These are phyloP conservation scores for Verbena officinalis DNA, from an alignment of 257 asterid genomes.

Conservation along the genomic window DNA sequence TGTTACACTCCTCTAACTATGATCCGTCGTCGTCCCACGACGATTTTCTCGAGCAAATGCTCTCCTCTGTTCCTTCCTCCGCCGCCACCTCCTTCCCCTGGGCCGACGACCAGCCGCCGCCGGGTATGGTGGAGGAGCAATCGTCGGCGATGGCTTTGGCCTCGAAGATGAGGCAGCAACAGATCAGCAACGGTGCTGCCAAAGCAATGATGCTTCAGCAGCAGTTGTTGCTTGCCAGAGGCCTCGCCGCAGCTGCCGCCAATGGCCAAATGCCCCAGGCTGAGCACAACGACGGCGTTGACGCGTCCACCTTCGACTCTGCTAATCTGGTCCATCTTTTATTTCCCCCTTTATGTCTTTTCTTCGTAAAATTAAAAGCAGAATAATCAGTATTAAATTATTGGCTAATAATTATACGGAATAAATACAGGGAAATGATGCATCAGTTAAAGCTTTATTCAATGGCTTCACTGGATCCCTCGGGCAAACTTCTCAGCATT, in stretches of 20 bases:
- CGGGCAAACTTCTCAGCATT: constrained; percentile 64
- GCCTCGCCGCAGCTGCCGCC: constrained; percentile 39
- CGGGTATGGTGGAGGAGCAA: constrained; percentile 37
- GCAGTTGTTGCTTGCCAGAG: constrained; percentile 65
- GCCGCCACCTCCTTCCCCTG: constrained; percentile 43
- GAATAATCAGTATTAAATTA: neutral
- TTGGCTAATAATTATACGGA: constrained; percentile 1
- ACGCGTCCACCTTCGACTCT: constrained; percentile 42
- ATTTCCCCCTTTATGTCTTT: neutral
- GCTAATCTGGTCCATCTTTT: constrained; percentile 48
- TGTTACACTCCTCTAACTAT: constrained; percentile 41
- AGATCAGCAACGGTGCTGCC: constrained; percentile 62
- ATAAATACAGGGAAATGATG: constrained; percentile 60
- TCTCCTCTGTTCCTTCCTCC: constrained; percentile 67
- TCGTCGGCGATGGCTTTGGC: constrained; percentile 43
- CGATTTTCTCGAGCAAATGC: constrained; percentile 83
- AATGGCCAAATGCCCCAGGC: constrained; percentile 15
- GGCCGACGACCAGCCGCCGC: constrained; percentile 42
- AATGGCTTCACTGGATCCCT: constrained; percentile 69
- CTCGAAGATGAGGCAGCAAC: constrained; percentile 64
- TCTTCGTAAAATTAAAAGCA: neutral
- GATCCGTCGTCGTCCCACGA: constrained; percentile 70
- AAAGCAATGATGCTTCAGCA: constrained; percentile 71
- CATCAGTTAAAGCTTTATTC: constrained; percentile 66
- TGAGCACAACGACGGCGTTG: constrained; percentile 46